Base-by-base conservation (phyloP, 2,329 filamentous ascomycete species). In the Alternaria conjuncta region DNA sequence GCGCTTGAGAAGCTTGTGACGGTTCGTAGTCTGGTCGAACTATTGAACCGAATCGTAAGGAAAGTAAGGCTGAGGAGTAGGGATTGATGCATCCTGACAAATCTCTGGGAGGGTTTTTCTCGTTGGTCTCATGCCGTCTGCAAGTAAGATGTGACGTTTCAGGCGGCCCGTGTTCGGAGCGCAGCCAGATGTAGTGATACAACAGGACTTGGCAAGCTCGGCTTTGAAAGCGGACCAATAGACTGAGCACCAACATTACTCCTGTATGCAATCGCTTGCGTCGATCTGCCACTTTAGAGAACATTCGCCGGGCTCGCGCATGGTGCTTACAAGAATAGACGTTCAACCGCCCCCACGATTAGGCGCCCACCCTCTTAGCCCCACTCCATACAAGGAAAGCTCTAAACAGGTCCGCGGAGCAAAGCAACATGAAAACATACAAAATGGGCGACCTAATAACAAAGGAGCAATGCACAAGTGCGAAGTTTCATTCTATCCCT, bases 201-300 rank as follows among this genome's bases (percentile, higher is more conserved):
- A 32, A 32, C 30, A 32, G 30, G 7, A 36, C 15, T n/a, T 36
- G 32, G 13, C 0, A n/a, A 5, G 32, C 32, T 36, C 32, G 32
- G 32, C 32, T 36, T 3, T 36, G 7, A 2, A 36, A 5, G 13
- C 13, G 32, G 13, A n/a, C 32, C 32, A 36, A 36, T 36, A 9
- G 32, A 36, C 4, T 1, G 13, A 36, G 32, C 4, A 36, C 7
- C 32, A 4, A n/a, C 13, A 9, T n/a, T 36, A 4, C 32, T 9
- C 0, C 32, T 0, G 4, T n/a, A 36, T 5, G 1, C 15, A 36
- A 36, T n/a, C 32, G 7, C 32, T 36, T 36, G 32, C 32, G n/a
- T 9, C 0, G 13, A 36, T n/a, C 1, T 8, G 0, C 9, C 7
- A 36, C 15, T n/a, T 0, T 9, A 7, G 15, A 1, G 32, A 36